A percentile compares a stretch with the other conserved stretches of the same genome.
Conservation (phyloP, 495 filamentous ascomycete genomes). For the Emericellopsis terricola region DNA sequence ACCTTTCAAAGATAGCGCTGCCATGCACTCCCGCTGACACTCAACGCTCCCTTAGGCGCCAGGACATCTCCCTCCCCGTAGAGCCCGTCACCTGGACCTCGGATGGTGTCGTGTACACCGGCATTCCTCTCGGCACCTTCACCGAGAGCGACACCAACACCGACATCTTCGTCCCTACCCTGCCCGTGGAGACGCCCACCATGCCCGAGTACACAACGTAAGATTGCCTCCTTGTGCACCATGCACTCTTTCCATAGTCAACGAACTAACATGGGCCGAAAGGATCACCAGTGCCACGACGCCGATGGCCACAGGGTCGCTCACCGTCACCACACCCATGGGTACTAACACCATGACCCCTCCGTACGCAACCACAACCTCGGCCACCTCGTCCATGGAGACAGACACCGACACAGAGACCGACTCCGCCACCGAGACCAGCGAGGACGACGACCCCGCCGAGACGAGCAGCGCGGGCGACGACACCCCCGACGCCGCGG, state of each 20-base stretch:
- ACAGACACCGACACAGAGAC: background rate
- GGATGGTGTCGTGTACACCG: background rate
- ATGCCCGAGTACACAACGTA: too few relatives aligned
- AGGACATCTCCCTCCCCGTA: background rate
- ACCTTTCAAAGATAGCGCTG: background rate
- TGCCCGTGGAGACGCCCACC: background rate
- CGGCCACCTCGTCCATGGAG: background rate
- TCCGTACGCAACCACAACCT: too few relatives aligned
- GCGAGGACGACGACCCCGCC: background rate
- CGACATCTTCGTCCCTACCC: background rate
- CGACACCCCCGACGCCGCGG: constrained; percentile 1
- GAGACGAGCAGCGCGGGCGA: background rate
- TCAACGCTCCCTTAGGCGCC: background rate
- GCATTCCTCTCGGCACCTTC: background rate
- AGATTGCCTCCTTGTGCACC: too few relatives aligned
- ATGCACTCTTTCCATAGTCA: too few relatives aligned
- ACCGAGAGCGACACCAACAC: background rate
- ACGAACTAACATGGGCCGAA: too few relatives aligned
- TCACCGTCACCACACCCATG: background rate
- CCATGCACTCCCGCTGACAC: background rate
- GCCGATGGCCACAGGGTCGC: background rate
- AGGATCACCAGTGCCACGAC: background rate
- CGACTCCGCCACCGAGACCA: background rate
- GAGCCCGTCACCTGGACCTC: background rate
- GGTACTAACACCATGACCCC: too few relatives aligned